These are phyloP conservation scores for Triticum timopheevii DNA, from an alignment of 176 grass and related monocot species.

Conservation along the genomic window DNA sequence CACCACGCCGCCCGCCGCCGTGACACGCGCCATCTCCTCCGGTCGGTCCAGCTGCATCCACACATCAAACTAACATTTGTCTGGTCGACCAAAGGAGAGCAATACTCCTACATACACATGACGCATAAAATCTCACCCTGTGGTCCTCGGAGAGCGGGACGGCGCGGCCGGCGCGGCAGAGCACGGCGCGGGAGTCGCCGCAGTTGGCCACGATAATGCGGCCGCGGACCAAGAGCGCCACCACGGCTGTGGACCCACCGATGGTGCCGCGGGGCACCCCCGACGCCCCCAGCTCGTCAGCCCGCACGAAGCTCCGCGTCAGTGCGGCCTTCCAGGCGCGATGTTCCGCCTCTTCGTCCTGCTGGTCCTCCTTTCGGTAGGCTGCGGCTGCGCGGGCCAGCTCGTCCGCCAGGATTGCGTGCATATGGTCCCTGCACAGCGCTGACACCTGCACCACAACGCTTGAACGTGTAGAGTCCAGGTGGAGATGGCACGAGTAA, in stretches of 20 bases:
- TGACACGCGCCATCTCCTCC: neutral
- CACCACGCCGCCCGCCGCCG: neutral
- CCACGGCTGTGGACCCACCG: slow-evolving; percentile 76
- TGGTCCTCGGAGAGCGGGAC: slow-evolving; percentile 70
- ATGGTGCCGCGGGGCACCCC: slow-evolving; percentile 32
- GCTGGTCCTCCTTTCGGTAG: neutral
- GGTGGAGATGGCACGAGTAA: neutral
- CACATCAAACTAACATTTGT: neutral
- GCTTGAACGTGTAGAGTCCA: neutral
- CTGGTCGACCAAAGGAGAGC: neutral
- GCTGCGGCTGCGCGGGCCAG: slow-evolving; percentile 16
- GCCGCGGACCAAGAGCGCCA: slow-evolving; percentile 45
- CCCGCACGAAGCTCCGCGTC: slow-evolving; percentile 46
- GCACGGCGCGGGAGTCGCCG: slow-evolving; percentile 85
- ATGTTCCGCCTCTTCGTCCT: slow-evolving; percentile 14
- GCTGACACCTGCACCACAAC: slow-evolving; percentile 46
- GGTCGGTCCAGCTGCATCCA: neutral
- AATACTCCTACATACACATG: neutral
- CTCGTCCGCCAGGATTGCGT: slow-evolving; percentile 57
- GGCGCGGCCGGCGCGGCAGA: slow-evolving; percentile 41
- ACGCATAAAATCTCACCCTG: slow-evolving; percentile 46
- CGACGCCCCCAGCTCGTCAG: slow-evolving; percentile 24
- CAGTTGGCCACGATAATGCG: slow-evolving; percentile 64
- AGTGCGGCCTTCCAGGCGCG: slow-evolving; percentile 43
- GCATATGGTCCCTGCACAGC: slow-evolving; percentile 70